A percentile compares a stretch with the other conserved stretches of the same genome.
These are phyloP conservation scores for Colletotrichum sp. DNA, from an alignment of 2,329 filamentous ascomycete species.

Conservation along the genomic window DNA sequence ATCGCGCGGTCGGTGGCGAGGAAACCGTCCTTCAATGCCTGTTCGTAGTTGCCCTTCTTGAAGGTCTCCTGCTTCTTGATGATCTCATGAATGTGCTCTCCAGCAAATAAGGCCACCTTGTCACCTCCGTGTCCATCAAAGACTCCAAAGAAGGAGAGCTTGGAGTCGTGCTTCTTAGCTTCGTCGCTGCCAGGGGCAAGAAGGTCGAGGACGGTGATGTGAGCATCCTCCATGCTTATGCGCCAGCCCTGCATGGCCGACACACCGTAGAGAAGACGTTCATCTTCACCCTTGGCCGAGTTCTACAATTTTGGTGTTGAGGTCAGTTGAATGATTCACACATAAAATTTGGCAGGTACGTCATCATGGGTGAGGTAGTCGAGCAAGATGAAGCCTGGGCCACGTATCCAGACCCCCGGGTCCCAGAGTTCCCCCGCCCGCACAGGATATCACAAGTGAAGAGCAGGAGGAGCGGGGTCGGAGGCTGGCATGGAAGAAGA, in stretches of 20 bases:
- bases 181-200: slow-evolving; percentile 62
- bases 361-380: neutral
- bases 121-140: slow-evolving; percentile 98
- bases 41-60: slow-evolving; percentile 88
- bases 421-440: neutral
- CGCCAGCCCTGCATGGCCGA: slow-evolving; percentile 99
- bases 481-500: neutral
- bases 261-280: slow-evolving; percentile 88
- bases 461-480: neutral
- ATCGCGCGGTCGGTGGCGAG: slow-evolving; percentile 95
- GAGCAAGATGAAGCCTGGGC: neutral
- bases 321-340: neutral
- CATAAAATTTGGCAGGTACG: neutral
- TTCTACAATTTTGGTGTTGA: slow-evolving; percentile 56
- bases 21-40: slow-evolving; percentile 97
- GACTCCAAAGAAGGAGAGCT: slow-evolving; percentile 95
- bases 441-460: slow-evolving; percentile 2
- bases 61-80: slow-evolving; percentile 94
- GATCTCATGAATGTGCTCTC: slow-evolving; percentile 92
- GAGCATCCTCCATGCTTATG: slow-evolving; percentile 99
- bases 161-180: slow-evolving; percentile 70
- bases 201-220: slow-evolving; percentile 88
- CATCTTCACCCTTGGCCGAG: slow-evolving; percentile 91
- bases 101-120: slow-evolving; percentile 92
- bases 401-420: neutral